A percentile compares a stretch with the other conserved stretches of the same genome.
These are phyloP conservation scores for Apiospora hydei DNA, from an alignment of 2,329 filamentous ascomycete genomes.

Conservation along the genomic window DNA sequence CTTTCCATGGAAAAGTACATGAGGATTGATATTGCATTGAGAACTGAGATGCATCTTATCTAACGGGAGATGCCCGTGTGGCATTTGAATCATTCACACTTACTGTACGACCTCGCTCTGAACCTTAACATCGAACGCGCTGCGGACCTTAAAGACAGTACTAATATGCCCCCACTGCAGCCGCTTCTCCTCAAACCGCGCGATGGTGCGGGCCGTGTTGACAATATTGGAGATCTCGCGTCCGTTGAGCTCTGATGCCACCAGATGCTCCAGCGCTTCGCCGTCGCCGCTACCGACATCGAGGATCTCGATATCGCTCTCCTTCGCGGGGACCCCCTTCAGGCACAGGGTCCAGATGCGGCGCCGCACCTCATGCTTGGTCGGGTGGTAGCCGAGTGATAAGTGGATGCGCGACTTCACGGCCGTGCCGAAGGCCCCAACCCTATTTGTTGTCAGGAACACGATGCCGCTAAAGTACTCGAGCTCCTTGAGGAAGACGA, in stretches of 20 bases:
- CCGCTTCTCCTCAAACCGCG: slow-evolving; percentile 36
- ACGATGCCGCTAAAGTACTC: slow-evolving; percentile 34
- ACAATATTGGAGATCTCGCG: slow-evolving; percentile 46
- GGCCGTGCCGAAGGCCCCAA: slow-evolving; percentile 34
- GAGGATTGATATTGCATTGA: not conserved
- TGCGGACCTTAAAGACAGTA: slow-evolving; percentile 26
- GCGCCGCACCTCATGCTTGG: slow-evolving; percentile 39
- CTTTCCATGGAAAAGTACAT: not conserved
- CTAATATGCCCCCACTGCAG: slow-evolving; percentile 3
- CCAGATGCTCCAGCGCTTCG: slow-evolving; percentile 24
- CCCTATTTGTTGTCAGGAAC: slow-evolving; percentile 36
- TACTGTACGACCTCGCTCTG: not conserved
- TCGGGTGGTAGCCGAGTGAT: slow-evolving; percentile 46
- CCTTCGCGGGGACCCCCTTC: slow-evolving; percentile 53
- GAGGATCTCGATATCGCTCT: slow-evolving; percentile 49
- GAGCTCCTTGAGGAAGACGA: slow-evolving; percentile 32
- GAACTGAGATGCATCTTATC: not conserved
- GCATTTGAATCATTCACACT: not conserved
- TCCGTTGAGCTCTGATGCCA: slow-evolving; percentile 46
- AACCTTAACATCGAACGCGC: slow-evolving; percentile 48
- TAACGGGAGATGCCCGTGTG: no score
- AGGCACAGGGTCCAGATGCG: slow-evolving; percentile 40
- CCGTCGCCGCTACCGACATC: slow-evolving; percentile 43
- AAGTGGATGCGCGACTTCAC: slow-evolving; percentile 38
- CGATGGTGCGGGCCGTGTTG: slow-evolving; percentile 40